Base-by-base conservation (phyloP, 148 eudicot species). In the Vaccinium myrtillus region DNA sequence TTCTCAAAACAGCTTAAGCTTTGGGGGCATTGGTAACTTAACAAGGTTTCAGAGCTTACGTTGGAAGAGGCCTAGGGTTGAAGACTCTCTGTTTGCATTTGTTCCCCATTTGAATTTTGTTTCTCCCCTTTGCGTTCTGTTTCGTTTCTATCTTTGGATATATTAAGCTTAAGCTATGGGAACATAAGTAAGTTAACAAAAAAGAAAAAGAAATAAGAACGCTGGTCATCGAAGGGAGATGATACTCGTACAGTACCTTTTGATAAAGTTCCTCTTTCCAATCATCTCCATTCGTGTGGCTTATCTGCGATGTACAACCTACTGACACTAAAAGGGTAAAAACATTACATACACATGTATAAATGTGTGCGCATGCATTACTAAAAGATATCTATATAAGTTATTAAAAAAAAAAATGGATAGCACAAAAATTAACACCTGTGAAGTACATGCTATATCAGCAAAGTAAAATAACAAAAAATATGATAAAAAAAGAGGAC, bases 231-330 rank as follows among this genome's bases (percentile, higher is more conserved):
- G 18, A 19, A 75, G 53, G 78, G 53, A 21, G 54, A 19, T 75
- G 23, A n/a, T 76, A 76, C 8, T 49, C 23, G 10, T 55, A 78
- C 21, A 16, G 58, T 80, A 80, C 82, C 82, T 59, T 80, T 36
- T 10, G 51, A 36, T 55, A 58, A 46, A 80, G 55, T 75, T 75
- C 56, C 71, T 83, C 85, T 48, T 58, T 83, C 80, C 80, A 83
- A 58, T 75, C 80, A 83, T 83, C 85, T 55, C 25, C 80, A 39
- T n/a, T 25, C 0, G 25, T 25, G 25, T 56, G 11, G 16, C 70
- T 83, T 83, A 18, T 48, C 65, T 58, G 80, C 23, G 58, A 75
- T 56, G 36, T 46, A 43, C 80, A 18, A 39, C 59, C 85, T 55
- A 49, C 14, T 46, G 63, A 49, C 80, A 53, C 80, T 78, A 51